Evolutionary conservation across 345 rosid genomes (phyloP).

Genomic region (Ceriops tagal): DNA sequence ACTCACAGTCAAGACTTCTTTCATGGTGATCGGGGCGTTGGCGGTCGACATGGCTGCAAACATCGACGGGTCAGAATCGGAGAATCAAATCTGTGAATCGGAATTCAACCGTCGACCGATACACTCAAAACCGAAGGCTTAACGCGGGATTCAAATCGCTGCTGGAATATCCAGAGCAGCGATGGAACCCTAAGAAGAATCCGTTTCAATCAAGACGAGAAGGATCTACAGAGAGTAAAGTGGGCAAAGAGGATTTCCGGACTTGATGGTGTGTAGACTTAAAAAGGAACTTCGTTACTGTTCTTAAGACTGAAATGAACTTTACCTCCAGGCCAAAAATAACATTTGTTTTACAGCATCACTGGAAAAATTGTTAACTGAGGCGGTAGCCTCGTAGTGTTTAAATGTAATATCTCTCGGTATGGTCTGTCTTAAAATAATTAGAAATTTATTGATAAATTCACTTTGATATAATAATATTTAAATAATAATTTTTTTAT

Average conservation of each 20-base stretch:
- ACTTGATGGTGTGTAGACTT: no score
- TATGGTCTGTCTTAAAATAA: no score
- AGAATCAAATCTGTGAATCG: conserved; percentile 39
- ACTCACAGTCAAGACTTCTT: conserved; percentile 21
- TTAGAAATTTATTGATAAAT: no score
- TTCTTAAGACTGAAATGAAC: no score
- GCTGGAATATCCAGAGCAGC: conserved; percentile 18
- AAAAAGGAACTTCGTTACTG: no score
- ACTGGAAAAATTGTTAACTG: no score
- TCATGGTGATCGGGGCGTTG: conserved; percentile 17
- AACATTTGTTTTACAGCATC: no score
- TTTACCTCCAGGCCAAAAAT: no score
- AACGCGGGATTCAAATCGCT: conserved; percentile 15
- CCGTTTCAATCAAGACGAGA: conserved; percentile 2
- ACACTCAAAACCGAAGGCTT: background rate
- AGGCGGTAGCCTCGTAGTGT: no score
- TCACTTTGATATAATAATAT: no score
- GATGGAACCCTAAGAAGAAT: conserved; percentile 7
- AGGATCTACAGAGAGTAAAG: background rate
- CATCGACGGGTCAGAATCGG: conserved; percentile 18
- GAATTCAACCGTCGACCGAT: conserved; percentile 10
- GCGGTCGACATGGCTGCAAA: conserved; percentile 16
- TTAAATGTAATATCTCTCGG: no score
- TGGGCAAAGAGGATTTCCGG: background rate
- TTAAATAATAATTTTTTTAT: no score